phyloP scores from a whole-genome alignment of 257 asterid species.

The Solanum chaucha region DNA sequence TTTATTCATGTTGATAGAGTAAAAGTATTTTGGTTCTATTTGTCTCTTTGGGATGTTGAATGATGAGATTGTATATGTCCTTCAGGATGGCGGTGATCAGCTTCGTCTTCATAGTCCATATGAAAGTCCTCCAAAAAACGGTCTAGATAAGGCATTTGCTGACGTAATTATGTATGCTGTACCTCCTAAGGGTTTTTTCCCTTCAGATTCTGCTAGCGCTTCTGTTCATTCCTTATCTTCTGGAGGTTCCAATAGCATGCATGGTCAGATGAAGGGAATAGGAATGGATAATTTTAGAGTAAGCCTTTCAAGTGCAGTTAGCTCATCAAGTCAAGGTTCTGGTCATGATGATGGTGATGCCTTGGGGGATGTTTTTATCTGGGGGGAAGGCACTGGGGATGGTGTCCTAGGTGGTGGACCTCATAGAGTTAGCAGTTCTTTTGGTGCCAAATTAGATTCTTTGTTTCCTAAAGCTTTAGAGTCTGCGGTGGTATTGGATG shows the following conservation, averaged over 20 bases:
- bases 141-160: constrained; percentile 59
- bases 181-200: constrained; percentile 73
- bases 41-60: constrained; percentile 4
- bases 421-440: constrained; percentile 37
- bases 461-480: constrained; percentile 76
- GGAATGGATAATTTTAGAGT: constrained; percentile 88
- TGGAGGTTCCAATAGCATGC: constrained; percentile 73
- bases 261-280: constrained; percentile 62
- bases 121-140: constrained; percentile 80
- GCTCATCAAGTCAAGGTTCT: constrained; percentile 97
- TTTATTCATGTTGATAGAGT: background rate
- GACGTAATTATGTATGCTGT: constrained; percentile 56
- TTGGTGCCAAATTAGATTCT: constrained; percentile 56
- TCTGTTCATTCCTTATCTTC: constrained; percentile 73
- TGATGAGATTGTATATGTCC: constrained; percentile 13
- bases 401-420: constrained; percentile 72
- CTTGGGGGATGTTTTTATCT: constrained; percentile 83
- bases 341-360: constrained; percentile 95
- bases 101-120: constrained; percentile 68
- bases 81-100: constrained; percentile 70
- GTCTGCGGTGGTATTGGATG: constrained; percentile 84
- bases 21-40: background rate
- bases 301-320: constrained; percentile 95
- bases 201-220: constrained; percentile 65
- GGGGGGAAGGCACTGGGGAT: constrained; percentile 93